Conservation (phyloP, 2,329 filamentous ascomycete species). For the Daldinia eschscholtzii region DNA sequence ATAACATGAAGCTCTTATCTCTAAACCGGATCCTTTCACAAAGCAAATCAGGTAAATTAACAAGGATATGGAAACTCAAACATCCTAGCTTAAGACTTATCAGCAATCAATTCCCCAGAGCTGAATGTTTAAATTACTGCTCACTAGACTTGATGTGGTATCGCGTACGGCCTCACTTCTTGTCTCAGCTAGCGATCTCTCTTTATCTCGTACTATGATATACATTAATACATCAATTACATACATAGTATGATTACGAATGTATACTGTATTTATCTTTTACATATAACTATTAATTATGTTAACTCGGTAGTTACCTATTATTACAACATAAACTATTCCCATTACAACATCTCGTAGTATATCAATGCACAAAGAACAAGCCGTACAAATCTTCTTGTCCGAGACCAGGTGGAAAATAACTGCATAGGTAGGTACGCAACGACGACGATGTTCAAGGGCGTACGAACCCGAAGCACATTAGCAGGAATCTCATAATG, state of each 20-base stretch:
- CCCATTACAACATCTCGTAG: constrained; percentile 6
- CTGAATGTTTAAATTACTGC: constrained; percentile 21
- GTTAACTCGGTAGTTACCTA: not conserved
- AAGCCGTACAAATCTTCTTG: not conserved
- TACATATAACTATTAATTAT: not conserved
- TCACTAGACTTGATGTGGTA: constrained; percentile 35
- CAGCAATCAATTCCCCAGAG: constrained; percentile 18
- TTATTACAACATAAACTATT: constrained; percentile 1
- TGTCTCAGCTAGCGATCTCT: constrained; percentile 23
- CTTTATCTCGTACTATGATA: constrained; percentile 25
- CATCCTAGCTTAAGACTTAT: constrained; percentile 27
- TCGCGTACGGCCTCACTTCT: constrained; percentile 23
- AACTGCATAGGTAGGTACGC: not conserved
- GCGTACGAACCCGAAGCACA: not conserved
- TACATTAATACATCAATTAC: too few relatives aligned
- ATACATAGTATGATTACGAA: constrained; percentile 9
- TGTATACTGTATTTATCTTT: constrained; percentile 8
- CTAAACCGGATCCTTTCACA: constrained; percentile 29
- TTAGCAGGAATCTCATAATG: constrained; percentile 6
- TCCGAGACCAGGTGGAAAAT: not conserved
- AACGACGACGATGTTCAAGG: not conserved
- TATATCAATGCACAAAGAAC: not conserved
- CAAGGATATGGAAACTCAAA: constrained; percentile 12
- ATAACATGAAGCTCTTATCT: constrained; percentile 38
- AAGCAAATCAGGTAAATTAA: not conserved